Evolutionary conservation across 1,284 basidiomycete species (phyloP), one percentile per base, ranked within the genome.

Genomic region (Malassezia sp.): DNA sequence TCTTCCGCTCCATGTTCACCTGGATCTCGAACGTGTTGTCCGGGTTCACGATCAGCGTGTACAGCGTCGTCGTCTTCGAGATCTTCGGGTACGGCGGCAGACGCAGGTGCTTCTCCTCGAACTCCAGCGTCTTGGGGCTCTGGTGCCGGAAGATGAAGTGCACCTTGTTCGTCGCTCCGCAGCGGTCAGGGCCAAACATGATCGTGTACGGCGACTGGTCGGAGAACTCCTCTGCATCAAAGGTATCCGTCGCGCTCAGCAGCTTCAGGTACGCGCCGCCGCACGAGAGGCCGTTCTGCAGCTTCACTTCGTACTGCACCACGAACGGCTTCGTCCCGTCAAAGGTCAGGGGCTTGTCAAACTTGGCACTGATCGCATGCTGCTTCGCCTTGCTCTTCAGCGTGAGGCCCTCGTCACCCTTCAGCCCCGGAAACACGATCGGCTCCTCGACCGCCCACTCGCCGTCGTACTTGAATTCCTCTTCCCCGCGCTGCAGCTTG

Each of bases 191-290:
- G 40, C 66, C 66, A 36, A 69, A 69, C 66, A 69, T 69, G 61
- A 69, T 69, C 43, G 66, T 66, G 58, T 69, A 69, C 14, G 66
- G 66, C 6, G 66, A 67, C 59, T 63, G 60, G 59, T 69, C 66
- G 26, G 57, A 61, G 50, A 69, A 69, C 51, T 67, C 56, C 37
- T 65, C 62, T 28, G 62, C 46, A 20, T 58, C 52, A 30, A 69
- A 55, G 28, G 64, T 71, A 22, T 70, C 65, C 27, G 54, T 59
- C 54, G 76, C 76, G 32, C 73, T 74, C 42, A 99, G 80, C 48
- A 99, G 81, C 76, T 99, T 99, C 75, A 97, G 75, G 75, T 99
- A 99, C 31, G 93, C 93, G 75, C 93, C 93, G 74, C 93, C 93
- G 65, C 93, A 99, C 74, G 91, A 90, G 50, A 95, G 86, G 49